Conservation (phyloP, 2,329 filamentous ascomycete species). For the Coniochaeta ligniaria region DNA sequence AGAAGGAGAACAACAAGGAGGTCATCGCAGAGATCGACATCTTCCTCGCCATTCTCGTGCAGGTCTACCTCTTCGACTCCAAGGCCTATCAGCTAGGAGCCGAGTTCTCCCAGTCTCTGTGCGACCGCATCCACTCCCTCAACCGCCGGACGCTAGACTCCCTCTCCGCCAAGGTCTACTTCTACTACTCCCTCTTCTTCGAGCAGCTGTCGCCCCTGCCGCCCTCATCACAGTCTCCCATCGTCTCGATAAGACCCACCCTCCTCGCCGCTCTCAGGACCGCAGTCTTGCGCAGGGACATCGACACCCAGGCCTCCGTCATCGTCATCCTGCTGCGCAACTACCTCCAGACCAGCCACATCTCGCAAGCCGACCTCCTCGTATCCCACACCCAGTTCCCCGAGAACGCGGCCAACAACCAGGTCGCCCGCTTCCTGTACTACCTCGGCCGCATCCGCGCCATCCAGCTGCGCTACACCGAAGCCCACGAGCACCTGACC, state of each 20-base stretch:
- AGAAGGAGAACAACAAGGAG: constrained; percentile 58
- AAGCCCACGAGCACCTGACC: constrained; percentile 89
- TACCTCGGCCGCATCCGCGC: constrained; percentile 95
- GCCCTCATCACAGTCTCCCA: constrained; percentile 79
- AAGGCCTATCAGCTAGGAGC: constrained; percentile 75
- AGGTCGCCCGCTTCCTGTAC: constrained; percentile 94
- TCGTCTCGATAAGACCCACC: constrained; percentile 78
- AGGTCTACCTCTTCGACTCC: constrained; percentile 84
- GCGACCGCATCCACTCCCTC: constrained; percentile 77
- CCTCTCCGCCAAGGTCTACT: constrained; percentile 91
- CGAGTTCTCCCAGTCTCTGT: constrained; percentile 75
- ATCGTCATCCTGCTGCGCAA: constrained; percentile 92
- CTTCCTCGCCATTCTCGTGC: constrained; percentile 77
- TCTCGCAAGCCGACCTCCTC: constrained; percentile 90
- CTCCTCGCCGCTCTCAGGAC: constrained; percentile 86
- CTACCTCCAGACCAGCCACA: constrained; percentile 93
- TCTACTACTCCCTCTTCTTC: constrained; percentile 94
- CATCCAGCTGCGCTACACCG: constrained; percentile 93
- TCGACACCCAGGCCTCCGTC: constrained; percentile 93
- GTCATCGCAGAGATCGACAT: constrained; percentile 80
- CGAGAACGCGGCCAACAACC: constrained; percentile 90
- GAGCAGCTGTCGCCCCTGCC: constrained; percentile 84
- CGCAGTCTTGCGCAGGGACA: constrained; percentile 92
- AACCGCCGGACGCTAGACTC: constrained; percentile 94
- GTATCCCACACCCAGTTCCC: constrained; percentile 96